Evolutionary conservation across 805 yeast genomes (phyloP), one percentile per base, ranked within the genome.

Genomic region (Yamadazyma paraphyllophila): DNA sequence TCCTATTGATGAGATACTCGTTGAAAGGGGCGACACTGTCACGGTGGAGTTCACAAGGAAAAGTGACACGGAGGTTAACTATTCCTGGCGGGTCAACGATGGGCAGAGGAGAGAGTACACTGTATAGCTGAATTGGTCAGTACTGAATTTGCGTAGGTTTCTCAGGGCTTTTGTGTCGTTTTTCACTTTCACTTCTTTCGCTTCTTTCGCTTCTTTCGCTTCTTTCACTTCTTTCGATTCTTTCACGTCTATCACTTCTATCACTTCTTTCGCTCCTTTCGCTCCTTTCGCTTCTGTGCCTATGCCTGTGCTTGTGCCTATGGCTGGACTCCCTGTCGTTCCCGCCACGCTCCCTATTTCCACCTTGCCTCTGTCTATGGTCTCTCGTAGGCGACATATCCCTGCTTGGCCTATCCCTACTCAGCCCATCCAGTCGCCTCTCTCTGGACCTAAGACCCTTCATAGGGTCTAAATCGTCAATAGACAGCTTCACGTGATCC

Each of bases 401-500:
- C 10, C 17, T 32, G 7, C 29, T 20, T n/a, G 16, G 10, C 15
- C 27, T 33, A 12, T 33, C 34, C 26, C 34, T 33, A n/a, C 25
- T 20, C 14, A 9, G n/a, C 17, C 24, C 26, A 25, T 35, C 39
- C 24, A n/a, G 35, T 25, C 46, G 12, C 36, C 15, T 25, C 16
- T 29, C 29, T 15, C 29, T 16, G 11, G 16, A 27, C 20, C 30
- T 38, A 13, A 44, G 9, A 14, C 7, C 16, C 10, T 25, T 41
- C 49, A 47, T 39, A 1, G 50, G 50, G 25, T 50, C 51, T 26
- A 46, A 36, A 11, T 43, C 39, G 11, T 36, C 42, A 5, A 36
- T 14, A 58, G 20, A 55, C 61, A 38, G 66, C 63, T 14, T 72
- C 71, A 1, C 56, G 53, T 4, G 54, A 58, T 1, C 50, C 56